A percentile compares a stretch with the other conserved stretches of the same genome.
These are phyloP conservation scores for Rhodosporidiobolus sp. DNA, from an alignment of 768 basidiomycete genomes.

Conservation along the genomic window DNA sequence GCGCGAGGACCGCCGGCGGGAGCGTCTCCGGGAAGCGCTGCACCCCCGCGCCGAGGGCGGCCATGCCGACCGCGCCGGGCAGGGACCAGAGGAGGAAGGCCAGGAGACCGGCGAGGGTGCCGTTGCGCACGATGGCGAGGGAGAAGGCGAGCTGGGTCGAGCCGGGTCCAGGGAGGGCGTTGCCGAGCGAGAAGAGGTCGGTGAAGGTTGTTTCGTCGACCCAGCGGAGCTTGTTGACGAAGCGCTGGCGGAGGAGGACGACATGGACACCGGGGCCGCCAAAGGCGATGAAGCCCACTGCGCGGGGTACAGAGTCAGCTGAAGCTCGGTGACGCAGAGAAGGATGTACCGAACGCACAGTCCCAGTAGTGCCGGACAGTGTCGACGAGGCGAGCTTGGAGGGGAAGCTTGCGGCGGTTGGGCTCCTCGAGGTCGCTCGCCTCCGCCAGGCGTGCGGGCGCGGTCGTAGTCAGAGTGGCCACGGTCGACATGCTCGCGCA, in stretches of 20 bases:
- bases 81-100: conserved; percentile 55
- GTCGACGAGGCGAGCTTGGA: not conserved
- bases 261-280: conserved; percentile 58
- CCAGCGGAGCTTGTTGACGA: conserved; percentile 48
- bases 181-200: conserved; percentile 56
- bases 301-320: too few species aligned
- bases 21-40: conserved; percentile 52
- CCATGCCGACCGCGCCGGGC: conserved; percentile 58
- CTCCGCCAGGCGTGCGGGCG: not conserved
- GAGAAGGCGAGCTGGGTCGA: conserved; percentile 56
- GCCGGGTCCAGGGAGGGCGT: conserved; percentile 57
- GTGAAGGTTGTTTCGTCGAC: conserved; percentile 44
- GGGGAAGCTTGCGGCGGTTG: not conserved
- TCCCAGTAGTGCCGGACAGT: conserved; percentile 7
- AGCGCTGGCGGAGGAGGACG: conserved; percentile 50
- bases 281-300: conserved; percentile 56
- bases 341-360: too few species aligned
- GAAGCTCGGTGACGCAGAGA: too few species aligned
- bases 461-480: too few species aligned
- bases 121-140: conserved; percentile 54
- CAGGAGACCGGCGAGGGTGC: conserved; percentile 52
- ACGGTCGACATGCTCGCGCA: too few species aligned
- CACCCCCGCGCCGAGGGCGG: conserved; percentile 54
- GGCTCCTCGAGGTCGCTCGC: not conserved
- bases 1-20: conserved; percentile 55